Conservation (phyloP, 495 filamentous ascomycete species). For the Penicillium malachiteum region DNA sequence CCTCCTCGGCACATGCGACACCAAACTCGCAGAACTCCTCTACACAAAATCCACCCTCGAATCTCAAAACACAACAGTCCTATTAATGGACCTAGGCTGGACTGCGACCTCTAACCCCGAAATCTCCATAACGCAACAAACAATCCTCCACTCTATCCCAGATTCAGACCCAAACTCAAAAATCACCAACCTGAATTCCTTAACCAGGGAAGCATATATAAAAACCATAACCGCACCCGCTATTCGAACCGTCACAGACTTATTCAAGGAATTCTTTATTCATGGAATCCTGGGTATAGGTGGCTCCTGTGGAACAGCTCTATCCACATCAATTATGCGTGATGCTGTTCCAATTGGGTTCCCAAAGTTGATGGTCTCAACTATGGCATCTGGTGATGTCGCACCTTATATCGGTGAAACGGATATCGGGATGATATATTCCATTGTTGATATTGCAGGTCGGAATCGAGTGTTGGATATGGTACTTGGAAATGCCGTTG, state of each 20-base stretch:
- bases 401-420: conserved; percentile 58
- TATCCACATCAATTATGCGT: conserved; percentile 58
- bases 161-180: background rate
- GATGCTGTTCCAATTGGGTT: conserved; percentile 58
- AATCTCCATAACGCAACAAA: conserved; percentile 46
- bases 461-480: conserved; percentile 54
- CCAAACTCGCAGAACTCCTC: conserved; percentile 61
- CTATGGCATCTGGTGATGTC: conserved; percentile 62
- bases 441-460: conserved; percentile 68
- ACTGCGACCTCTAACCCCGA: conserved; percentile 34
- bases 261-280: conserved; percentile 36
- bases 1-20: conserved; percentile 67
- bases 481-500: conserved; percentile 61
- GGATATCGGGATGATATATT: conserved; percentile 69
- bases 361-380: conserved; percentile 69
- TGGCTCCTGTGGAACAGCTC: conserved; percentile 57
- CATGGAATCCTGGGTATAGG: conserved; percentile 57
- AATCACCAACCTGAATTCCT: conserved; percentile 9
- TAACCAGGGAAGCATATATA: conserved; percentile 52
- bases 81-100: conserved; percentile 59
- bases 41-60: conserved; percentile 53
- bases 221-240: conserved; percentile 47
- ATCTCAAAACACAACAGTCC: conserved; percentile 31
- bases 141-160: conserved; percentile 27
- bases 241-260: conserved; percentile 26